Evolutionary conservation across 75 land plant species (phyloP), one percentile per base, ranked within the genome.

Genomic region (Ceratopteris richardii): DNA sequence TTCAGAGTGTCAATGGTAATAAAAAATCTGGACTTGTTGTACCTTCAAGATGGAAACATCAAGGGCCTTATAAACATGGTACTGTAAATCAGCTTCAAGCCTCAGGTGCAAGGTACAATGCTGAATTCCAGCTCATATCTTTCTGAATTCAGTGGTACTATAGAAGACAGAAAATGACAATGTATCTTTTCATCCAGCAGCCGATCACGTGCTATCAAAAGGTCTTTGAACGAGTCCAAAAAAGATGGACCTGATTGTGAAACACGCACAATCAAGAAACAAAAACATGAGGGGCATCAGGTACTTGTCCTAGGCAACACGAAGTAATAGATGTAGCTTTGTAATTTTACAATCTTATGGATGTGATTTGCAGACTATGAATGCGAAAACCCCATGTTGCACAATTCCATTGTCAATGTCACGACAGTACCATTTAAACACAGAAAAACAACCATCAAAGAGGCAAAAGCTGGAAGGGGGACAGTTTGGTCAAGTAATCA

Each of bases 401-500:
- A 14, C 28, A 23, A 2, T 24, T 26, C 24, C 54, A 3, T 23
- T 52, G 54, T 24, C 54, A 1, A 18, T 26, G 1, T 26, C 28
- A 4, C 54, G 25, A 28, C 14, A 52, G 23, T 23, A 24, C 24
- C 14, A 14, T 26, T 23, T 26, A 4, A 23, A 52, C 3, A 26
- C 31, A 56, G 75, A 74, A 6, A 51, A 13, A 31, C 77, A 71
- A 19, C 74, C 84, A 54, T 26, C 72, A 18, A 88, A 93, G 60
- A 80, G 80, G 65, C 98, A 85, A 30, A 93, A 88, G 64, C 66
- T 92, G 26, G 98, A 88, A 7, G 78, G 69, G 36, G 98, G 98
- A 20, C 77, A 67, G 18, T 31, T 58, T 39, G 44, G 43, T 17
- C 67, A 74, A 78, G 82, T 79, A 26, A 14, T 21, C 54, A 52